Evolutionary conservation across 352 stramenopile genomes (phyloP).

Genomic region (Phytophthora chlamydospora): DNA sequence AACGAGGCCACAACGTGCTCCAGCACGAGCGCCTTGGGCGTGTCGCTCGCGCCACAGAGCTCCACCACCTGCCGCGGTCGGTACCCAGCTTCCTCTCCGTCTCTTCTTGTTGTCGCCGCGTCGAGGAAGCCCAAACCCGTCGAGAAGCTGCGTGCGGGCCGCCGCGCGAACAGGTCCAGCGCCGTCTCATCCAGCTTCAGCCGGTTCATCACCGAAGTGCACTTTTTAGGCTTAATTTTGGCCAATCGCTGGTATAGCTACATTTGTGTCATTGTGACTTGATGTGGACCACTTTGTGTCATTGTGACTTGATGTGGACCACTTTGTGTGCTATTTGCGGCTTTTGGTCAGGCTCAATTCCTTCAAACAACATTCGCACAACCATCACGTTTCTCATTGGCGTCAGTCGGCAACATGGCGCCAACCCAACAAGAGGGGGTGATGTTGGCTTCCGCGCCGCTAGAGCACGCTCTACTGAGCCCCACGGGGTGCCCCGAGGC

Average conservation of each 20-base stretch:
- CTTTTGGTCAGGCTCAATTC: too few relatives aligned
- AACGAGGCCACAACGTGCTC: slow-evolving; percentile 66
- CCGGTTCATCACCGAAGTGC: slow-evolving; percentile 26
- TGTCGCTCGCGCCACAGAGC: slow-evolving; percentile 48
- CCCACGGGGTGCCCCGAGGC: slow-evolving; percentile 3
- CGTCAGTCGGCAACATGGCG: slow-evolving; percentile 41
- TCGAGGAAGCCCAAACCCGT: slow-evolving; percentile 66
- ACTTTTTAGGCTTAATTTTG: slow-evolving; percentile 18
- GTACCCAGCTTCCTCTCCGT: slow-evolving; percentile 38
- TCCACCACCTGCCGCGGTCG: slow-evolving; percentile 69
- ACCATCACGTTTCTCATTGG: slow-evolving; percentile 11
- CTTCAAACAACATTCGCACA: slow-evolving; percentile 22
- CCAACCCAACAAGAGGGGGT: slow-evolving; percentile 31
- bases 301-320: too few relatives aligned
- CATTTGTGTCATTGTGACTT: too few relatives aligned
- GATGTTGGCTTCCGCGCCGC: slow-evolving; percentile 15
- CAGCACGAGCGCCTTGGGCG: slow-evolving; percentile 53
- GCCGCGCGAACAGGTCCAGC: slow-evolving; percentile 76
- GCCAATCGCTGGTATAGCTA: too few relatives aligned
- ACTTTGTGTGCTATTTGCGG: too few relatives aligned
- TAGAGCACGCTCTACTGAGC: slow-evolving; percentile 13
- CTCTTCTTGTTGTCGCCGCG: slow-evolving; percentile 32
- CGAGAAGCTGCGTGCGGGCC: slow-evolving; percentile 53
- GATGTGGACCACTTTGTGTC: too few relatives aligned
- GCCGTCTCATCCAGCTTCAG: slow-evolving; percentile 63